These are phyloP conservation scores for Otatea glauca DNA, from an alignment of 176 grass and related monocot species.

Conservation along the genomic window DNA sequence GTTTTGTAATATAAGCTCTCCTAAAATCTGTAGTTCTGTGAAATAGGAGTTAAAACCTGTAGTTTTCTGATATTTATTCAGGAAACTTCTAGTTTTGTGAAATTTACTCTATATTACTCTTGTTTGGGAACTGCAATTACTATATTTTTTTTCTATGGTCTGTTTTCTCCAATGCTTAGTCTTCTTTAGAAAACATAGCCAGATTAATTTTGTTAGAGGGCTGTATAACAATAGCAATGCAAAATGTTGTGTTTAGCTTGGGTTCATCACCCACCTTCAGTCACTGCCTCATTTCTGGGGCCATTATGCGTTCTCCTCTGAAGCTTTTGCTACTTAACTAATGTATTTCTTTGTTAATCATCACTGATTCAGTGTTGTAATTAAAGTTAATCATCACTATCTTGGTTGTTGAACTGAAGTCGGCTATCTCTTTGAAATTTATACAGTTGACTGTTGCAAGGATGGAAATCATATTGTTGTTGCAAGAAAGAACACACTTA, in stretches of 20 bases:
- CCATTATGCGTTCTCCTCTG: conserved; percentile 17
- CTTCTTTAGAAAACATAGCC: conserved; percentile 16
- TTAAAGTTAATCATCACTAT: conserved; percentile 42
- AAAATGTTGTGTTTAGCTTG: conserved; percentile 2
- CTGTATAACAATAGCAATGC: background rate
- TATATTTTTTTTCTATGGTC: background rate
- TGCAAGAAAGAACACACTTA: conserved; percentile 65
- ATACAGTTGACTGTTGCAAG: conserved; percentile 73
- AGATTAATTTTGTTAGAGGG: conserved; percentile 29
- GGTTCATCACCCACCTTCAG: conserved; percentile 8
- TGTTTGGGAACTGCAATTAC: background rate
- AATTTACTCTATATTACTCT: background rate
- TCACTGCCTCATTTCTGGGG: background rate
- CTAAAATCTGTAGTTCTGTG: too few relatives aligned
- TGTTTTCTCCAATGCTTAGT: conserved; percentile 8
- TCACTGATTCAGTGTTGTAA: background rate
- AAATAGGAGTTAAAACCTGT: too few relatives aligned
- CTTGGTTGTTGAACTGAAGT: conserved; percentile 43
- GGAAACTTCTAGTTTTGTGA: too few relatives aligned
- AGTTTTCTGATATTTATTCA: too few relatives aligned
- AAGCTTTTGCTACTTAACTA: background rate
- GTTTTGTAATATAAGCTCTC: too few relatives aligned
- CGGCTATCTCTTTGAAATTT: conserved; percentile 36
- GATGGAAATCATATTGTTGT: conserved; percentile 75
- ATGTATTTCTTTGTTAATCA: conserved; percentile 17